Evolutionary conservation across 73 alveolate species (phyloP).

Genomic region (Breviolum minutum): DNA sequence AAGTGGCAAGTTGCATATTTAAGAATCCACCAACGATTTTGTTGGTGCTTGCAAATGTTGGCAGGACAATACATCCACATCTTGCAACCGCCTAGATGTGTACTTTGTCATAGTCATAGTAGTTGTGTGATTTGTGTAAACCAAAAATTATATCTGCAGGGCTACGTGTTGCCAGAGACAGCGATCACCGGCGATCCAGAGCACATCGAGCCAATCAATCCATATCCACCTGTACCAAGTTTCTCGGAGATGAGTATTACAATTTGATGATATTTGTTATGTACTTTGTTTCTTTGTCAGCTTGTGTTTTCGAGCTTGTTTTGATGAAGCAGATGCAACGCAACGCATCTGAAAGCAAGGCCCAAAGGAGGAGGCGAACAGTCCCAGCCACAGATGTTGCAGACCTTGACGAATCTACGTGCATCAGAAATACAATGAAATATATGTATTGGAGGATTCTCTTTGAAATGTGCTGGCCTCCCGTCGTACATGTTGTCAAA

Average conservation of each 20-base stretch:
- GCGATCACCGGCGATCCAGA: constrained; percentile 34
- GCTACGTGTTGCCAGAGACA: constrained; percentile 33
- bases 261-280: no score
- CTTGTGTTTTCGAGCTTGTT: background rate
- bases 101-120: no score
- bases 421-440: background rate
- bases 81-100: no score
- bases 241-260: background rate
- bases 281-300: background rate
- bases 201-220: constrained; percentile 38
- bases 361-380: constrained; percentile 42
- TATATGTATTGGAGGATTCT: background rate
- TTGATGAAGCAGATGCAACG: background rate
- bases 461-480: background rate
- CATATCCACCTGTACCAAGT: constrained; percentile 21
- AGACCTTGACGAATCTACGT: background rate
- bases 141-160: background rate
- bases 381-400: constrained; percentile 12
- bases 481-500: background rate
- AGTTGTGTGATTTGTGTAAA: no score
- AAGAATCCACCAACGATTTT: no score
- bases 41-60: no score
- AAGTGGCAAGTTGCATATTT: no score
- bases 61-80: no score
- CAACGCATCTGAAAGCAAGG: background rate